Conservation (phyloP, 2,329 filamentous ascomycete genomes). For the Aspergillus pseudoglaucus region DNA sequence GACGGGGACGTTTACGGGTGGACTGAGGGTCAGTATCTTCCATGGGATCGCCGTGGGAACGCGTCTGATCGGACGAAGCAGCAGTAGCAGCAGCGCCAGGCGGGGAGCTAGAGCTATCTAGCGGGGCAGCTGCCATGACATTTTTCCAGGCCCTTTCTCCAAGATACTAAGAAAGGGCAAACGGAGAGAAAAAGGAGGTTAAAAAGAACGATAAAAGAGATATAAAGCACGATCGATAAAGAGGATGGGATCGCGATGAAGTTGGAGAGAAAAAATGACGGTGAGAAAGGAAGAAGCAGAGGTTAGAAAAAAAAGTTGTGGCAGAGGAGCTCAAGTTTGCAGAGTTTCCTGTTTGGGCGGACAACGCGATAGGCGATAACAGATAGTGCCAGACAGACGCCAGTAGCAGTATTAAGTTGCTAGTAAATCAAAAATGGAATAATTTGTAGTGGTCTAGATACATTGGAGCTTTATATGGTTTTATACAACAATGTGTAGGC, state of each 20-base stretch:
- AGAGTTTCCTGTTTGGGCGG: background rate
- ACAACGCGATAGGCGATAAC: background rate
- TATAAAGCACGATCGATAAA: background rate
- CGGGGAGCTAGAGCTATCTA: constrained; percentile 40
- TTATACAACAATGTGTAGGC: too few species aligned
- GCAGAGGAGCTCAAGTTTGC: background rate
- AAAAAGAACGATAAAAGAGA: constrained; percentile 2
- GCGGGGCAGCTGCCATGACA: constrained; percentile 42
- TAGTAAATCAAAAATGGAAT: background rate
- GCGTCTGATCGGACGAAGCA: constrained; percentile 23
- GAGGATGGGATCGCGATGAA: constrained; percentile 14
- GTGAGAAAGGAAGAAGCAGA: background rate
- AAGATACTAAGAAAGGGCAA: constrained; percentile 1
- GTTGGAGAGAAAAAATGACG: constrained; percentile 1
- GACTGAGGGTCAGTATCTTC: constrained; percentile 34
- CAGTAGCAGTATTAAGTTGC: background rate
- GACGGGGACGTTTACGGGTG: constrained; percentile 43
- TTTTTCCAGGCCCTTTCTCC: constrained; percentile 23
- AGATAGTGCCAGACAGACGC: background rate
- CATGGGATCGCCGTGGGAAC: constrained; percentile 30
- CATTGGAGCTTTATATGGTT: too few species aligned
- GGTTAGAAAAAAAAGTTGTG: background rate
- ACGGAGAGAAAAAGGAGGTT: constrained; percentile 1
- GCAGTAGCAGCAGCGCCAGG: constrained; percentile 27
- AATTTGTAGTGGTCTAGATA: too few species aligned